These are phyloP conservation scores for Plantago coronopus DNA, from an alignment of 305 asterid genomes.

Conservation along the genomic window DNA sequence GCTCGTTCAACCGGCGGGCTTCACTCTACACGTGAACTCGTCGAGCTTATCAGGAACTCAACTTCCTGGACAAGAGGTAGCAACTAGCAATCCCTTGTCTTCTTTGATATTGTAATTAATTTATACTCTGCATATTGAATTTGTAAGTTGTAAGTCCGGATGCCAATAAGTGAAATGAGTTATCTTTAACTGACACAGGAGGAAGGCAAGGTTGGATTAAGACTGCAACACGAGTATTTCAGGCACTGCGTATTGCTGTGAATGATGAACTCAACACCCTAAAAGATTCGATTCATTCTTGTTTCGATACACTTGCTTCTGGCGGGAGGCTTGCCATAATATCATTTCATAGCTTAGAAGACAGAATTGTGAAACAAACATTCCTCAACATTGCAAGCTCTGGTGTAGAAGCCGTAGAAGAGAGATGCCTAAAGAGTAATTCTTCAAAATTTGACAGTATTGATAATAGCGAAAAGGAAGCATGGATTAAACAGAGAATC, in stretches of 20 bases:
- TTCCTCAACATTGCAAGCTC: conserved; percentile 60
- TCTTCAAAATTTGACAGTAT: conserved; percentile 14
- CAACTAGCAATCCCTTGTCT: conserved; percentile 20
- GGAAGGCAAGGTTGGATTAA: conserved; percentile 99
- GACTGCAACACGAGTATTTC: conserved; percentile 92
- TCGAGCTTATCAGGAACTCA: conserved; percentile 70
- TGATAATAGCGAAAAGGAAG: conserved; percentile 37
- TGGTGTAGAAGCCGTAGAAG: conserved; percentile 26
- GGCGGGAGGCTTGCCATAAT: conserved; percentile 95
- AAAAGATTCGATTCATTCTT: conserved; percentile 54
- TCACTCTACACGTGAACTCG: conserved; percentile 76
- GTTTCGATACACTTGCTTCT: conserved; percentile 57
- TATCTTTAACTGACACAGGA: conserved; percentile 39
- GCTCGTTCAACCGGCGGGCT: conserved; percentile 82
- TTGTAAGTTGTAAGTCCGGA: too few relatives aligned
- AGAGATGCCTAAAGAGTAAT: conserved; percentile 8
- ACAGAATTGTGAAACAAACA: conserved; percentile 86
- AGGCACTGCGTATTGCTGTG: conserved; percentile 90
- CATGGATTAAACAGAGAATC: conserved; percentile 73
- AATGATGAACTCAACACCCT: conserved; percentile 83
- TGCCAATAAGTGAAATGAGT: too few relatives aligned
- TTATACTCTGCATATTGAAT: background rate
- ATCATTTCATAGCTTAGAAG: conserved; percentile 94
- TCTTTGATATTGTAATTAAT: background rate
- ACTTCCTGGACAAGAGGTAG: conserved; percentile 69